These are phyloP conservation scores for Dentipellis fragilis DNA, from an alignment of 768 basidiomycete genomes.

Conservation along the genomic window DNA sequence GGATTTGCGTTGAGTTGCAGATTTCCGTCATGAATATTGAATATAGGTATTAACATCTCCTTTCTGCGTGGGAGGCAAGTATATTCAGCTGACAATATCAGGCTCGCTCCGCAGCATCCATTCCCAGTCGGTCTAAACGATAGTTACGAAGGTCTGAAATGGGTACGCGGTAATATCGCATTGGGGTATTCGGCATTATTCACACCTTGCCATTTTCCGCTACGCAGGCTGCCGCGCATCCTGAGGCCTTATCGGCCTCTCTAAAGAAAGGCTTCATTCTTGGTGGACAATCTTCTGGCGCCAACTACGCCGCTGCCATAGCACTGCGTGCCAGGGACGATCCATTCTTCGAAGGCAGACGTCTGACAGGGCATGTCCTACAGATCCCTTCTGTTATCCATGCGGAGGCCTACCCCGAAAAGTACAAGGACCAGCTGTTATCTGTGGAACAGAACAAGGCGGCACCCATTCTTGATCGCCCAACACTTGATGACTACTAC, in stretches of 20 bases:
- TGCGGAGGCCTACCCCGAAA: constrained; percentile 13
- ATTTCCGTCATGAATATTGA: constrained; percentile 6
- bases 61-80: not conserved
- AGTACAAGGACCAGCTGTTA: constrained; percentile 11
- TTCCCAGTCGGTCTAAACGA: constrained; percentile 16
- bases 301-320: constrained; percentile 14
- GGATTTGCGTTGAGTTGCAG: constrained; percentile 3
- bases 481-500: not conserved
- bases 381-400: constrained; percentile 13
- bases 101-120: constrained; percentile 13
- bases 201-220: not conserved
- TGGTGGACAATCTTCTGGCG: constrained; percentile 18
- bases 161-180: constrained; percentile 5
- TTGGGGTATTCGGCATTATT: not conserved
- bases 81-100: not conserved
- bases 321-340: constrained; percentile 17
- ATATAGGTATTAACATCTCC: constrained; percentile 1
- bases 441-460: constrained; percentile 5
- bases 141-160: constrained; percentile 16
- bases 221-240: constrained; percentile 6
- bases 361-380: constrained; percentile 18
- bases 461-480: not conserved
- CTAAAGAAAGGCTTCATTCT: constrained; percentile 17
- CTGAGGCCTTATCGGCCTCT: constrained; percentile 7
- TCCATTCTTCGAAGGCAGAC: constrained; percentile 10